phyloP scores from a whole-genome alignment of 108 stramenopile genomes.

The Skeletonema marinoi region DNA sequence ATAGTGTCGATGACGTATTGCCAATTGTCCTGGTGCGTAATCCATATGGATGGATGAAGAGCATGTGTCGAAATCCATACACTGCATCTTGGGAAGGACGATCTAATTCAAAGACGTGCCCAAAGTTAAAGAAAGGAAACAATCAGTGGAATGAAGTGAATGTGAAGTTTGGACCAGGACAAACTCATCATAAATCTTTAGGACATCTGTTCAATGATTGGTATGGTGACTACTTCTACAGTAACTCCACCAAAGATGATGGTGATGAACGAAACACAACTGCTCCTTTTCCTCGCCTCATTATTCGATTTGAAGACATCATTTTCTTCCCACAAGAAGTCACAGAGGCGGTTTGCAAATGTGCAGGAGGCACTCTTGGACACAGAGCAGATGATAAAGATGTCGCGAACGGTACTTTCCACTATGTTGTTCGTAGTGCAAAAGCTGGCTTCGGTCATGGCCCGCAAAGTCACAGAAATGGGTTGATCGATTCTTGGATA shows the following conservation, averaged over 20 bases:
- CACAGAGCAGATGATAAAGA: constrained; percentile 50
- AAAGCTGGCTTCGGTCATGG: constrained; percentile 81
- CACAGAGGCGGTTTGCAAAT: constrained; percentile 62
- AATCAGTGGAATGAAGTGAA: constrained; percentile 63
- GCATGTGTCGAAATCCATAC: constrained; percentile 74
- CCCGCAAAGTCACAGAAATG: constrained; percentile 52
- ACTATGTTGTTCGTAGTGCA: constrained; percentile 69
- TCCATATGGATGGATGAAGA: constrained; percentile 78
- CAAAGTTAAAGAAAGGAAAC: constrained; percentile 10
- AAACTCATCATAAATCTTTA: constrained; percentile 54
- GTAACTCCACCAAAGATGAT: constrained; percentile 2
- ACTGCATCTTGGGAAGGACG: constrained; percentile 30
- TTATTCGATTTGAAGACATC: constrained; percentile 71
- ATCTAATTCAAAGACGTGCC: constrained; percentile 20
- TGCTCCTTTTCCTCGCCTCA: constrained; percentile 61
- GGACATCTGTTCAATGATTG: constrained; percentile 83
- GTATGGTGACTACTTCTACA: constrained; percentile 67
- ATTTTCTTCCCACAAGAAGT: constrained; percentile 61
- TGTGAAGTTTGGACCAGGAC: constrained; percentile 59
- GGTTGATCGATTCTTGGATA: constrained; percentile 75
- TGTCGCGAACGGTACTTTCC: constrained; percentile 52
- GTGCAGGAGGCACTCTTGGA: constrained; percentile 69
- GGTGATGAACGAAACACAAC: background rate
- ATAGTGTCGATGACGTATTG: constrained; percentile 45
- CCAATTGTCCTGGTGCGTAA: constrained; percentile 77